Evolutionary conservation across 768 basidiomycete genomes (phyloP).

Genomic region (Leucocoprinus birnbaumii): DNA sequence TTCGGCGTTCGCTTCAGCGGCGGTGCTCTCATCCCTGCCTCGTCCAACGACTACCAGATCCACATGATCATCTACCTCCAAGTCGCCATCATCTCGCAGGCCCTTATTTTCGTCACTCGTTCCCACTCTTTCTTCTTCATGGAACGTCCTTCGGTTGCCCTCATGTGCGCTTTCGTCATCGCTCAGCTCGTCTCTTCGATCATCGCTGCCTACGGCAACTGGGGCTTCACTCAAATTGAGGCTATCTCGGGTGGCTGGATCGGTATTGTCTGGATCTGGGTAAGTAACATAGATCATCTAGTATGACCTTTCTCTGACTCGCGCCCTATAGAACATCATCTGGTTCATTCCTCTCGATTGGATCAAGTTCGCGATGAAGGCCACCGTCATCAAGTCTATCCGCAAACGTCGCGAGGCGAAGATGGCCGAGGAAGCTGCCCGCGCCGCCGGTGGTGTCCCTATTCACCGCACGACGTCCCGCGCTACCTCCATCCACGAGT

Average conservation of each 20-base stretch:
- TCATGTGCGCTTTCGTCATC: conserved; percentile 86
- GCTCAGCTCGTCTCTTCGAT: conserved; percentile 95
- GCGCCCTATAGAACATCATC: conserved; percentile 72
- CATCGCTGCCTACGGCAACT: conserved; percentile 92
- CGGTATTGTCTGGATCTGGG: conserved; percentile 97
- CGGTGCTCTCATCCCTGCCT: conserved; percentile 20
- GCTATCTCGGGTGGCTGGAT: conserved; percentile 92
- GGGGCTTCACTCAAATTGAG: conserved; percentile 87
- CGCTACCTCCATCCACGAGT: conserved; percentile 89
- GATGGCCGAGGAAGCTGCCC: conserved; percentile 29
- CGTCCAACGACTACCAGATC: conserved; percentile 64
- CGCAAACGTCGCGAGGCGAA: conserved; percentile 61
- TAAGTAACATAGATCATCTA: conserved; percentile 33
- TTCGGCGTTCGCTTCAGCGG: conserved; percentile 67
- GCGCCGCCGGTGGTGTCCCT: conserved; percentile 49
- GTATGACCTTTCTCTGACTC: neutral
- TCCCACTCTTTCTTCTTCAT: conserved; percentile 95
- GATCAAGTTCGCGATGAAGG: conserved; percentile 97
- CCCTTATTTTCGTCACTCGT: conserved; percentile 94
- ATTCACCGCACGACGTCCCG: conserved; percentile 88
- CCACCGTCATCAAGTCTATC: conserved; percentile 82
- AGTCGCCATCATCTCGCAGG: conserved; percentile 98
- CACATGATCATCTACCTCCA: conserved; percentile 93
- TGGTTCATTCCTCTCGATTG: conserved; percentile 96
- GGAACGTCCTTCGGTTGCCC: conserved; percentile 93